Evolutionary conservation across 768 basidiomycete genomes (phyloP).

Genomic region (Hygrocybe coccinea): DNA sequence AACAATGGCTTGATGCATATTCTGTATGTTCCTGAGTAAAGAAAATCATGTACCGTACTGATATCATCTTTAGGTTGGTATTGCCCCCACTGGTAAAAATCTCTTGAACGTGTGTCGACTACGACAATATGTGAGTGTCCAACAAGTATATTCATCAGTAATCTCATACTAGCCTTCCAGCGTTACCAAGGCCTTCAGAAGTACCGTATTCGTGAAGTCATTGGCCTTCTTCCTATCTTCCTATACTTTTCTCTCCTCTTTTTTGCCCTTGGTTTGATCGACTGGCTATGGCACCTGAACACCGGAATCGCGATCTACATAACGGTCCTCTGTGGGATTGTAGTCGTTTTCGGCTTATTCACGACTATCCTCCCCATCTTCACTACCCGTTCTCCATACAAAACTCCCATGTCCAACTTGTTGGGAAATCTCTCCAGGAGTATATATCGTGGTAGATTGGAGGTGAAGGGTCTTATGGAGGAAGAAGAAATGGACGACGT

Average conservation of each 20-base stretch:
- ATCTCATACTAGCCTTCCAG: neutral
- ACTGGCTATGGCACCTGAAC: constrained; percentile 15
- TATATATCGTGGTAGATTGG: neutral
- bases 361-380: constrained; percentile 14
- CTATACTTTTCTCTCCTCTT: constrained; percentile 12
- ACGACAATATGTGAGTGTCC: constrained; percentile 13
- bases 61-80: constrained; percentile 3
- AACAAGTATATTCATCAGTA: neutral
- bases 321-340: constrained; percentile 10
- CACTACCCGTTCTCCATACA: constrained; percentile 13
- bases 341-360: constrained; percentile 8
- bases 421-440: constrained; percentile 14
- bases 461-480: constrained; percentile 9
- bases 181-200: constrained; percentile 7
- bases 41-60: neutral
- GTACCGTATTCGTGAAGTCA: constrained; percentile 8
- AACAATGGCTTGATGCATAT: constrained; percentile 15
- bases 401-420: constrained; percentile 12
- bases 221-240: constrained; percentile 11
- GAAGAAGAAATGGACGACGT: constrained; percentile 10
- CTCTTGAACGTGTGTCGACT: constrained; percentile 8
- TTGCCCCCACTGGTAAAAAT: neutral
- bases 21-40: neutral
- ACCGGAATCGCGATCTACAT: constrained; percentile 15
- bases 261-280: constrained; percentile 15